phyloP scores from a whole-genome alignment of 2,329 filamentous ascomycete genomes.

The Arthrocladium fulminans region DNA sequence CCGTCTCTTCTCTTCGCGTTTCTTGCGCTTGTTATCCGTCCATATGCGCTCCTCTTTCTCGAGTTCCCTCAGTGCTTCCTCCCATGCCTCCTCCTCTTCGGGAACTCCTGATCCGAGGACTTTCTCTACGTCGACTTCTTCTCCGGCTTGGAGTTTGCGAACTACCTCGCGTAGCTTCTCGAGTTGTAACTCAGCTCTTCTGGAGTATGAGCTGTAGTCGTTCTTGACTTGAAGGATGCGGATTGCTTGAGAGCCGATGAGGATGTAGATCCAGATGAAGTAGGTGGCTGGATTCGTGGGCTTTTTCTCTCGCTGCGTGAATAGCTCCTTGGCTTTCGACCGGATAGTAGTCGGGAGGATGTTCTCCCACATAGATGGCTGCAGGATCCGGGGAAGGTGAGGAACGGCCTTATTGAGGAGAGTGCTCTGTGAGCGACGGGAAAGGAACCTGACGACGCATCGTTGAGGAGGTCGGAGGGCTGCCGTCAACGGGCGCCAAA shows the following conservation, averaged over 20 bases:
- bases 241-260: constrained; percentile 93
- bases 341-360: constrained; percentile 54
- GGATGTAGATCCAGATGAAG: constrained; percentile 69
- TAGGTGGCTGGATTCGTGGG: constrained; percentile 76
- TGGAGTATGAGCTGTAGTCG: constrained; percentile 61
- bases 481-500: neutral
- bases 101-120: constrained; percentile 69
- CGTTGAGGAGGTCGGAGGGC: constrained; percentile 8
- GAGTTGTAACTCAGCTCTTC: constrained; percentile 72
- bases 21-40: constrained; percentile 17
- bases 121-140: constrained; percentile 74
- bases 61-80: constrained; percentile 43
- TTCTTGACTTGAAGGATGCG: constrained; percentile 77
- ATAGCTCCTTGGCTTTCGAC: constrained; percentile 30
- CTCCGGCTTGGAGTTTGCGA: constrained; percentile 37
- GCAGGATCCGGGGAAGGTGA: constrained; percentile 34
- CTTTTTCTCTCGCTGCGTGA: constrained; percentile 37
- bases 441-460: neutral
- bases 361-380: constrained; percentile 59
- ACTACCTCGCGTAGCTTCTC: constrained; percentile 59
- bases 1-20: neutral
- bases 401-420: neutral
- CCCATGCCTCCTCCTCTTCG: constrained; percentile 74
- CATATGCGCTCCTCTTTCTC: constrained; percentile 21
- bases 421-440: constrained; percentile 10